Percentiles rank a stretch among this genome's conserved stretches.
phyloP scores from a whole-genome alignment of 2,329 filamentous ascomycete species.

The Fusarium sororula region DNA sequence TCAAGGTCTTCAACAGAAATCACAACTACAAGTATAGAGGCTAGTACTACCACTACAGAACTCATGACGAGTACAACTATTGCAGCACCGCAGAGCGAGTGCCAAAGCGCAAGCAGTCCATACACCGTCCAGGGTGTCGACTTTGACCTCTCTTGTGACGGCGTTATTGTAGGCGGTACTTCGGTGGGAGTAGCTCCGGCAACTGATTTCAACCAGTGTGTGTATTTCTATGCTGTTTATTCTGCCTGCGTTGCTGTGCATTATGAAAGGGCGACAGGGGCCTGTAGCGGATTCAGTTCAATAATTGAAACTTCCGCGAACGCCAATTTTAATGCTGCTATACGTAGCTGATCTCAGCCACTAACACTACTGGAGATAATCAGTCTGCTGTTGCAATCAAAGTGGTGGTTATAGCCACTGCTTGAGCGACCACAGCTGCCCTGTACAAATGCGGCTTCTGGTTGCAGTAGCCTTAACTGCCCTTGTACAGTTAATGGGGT shows the following conservation, averaged over 20 bases:
- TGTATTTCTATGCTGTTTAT: not conserved
- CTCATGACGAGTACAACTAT: not conserved
- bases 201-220: not conserved
- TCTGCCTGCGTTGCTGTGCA: not conserved
- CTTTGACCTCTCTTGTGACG: not conserved
- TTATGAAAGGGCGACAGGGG: not conserved
- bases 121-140: not conserved
- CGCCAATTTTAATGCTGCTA: not conserved
- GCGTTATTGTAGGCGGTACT: not conserved
- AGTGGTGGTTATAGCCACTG: not conserved
- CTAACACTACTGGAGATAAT: rapidly evolving
- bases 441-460: not conserved
- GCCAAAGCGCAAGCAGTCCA: not conserved
- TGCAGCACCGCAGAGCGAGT: not conserved
- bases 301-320: not conserved
- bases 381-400: not conserved
- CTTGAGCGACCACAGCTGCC: not conserved
- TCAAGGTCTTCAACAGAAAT: not conserved
- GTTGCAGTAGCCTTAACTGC: not conserved
- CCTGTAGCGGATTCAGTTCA: not conserved
- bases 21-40: not conserved
- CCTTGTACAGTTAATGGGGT: not conserved
- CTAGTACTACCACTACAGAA: not conserved
- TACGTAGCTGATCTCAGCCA: not conserved
- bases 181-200: not conserved